Conservation (phyloP, 208 protist species). For the Naegleria gruberi region DNA sequence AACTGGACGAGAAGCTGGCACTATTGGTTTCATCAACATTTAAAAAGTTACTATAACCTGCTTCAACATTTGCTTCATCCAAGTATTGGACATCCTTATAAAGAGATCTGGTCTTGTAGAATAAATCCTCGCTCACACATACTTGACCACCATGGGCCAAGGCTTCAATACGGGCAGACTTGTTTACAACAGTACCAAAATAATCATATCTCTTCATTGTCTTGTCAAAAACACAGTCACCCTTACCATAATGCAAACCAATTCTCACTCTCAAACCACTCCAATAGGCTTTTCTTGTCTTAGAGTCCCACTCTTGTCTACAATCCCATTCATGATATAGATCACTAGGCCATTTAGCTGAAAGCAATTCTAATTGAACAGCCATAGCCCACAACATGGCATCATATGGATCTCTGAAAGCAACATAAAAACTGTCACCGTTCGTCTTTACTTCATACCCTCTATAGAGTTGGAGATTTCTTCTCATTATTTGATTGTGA, state of each 20-base stretch:
- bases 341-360: slow-evolving; percentile 29
- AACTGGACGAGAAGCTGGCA: neutral
- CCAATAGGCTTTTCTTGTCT: slow-evolving; percentile 24
- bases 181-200: neutral
- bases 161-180: neutral
- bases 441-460: slow-evolving; percentile 42
- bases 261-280: slow-evolving; percentile 47
- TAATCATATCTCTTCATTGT: neutral
- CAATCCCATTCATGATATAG: slow-evolving; percentile 13
- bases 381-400: slow-evolving; percentile 15
- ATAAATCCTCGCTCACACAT: neutral
- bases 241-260: slow-evolving; percentile 41
- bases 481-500: slow-evolving; percentile 31
- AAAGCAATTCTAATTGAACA: slow-evolving; percentile 30
- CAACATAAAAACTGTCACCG: slow-evolving; percentile 41
- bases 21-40: neutral
- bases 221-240: neutral
- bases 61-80: neutral
- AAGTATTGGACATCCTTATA: neutral
- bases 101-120: neutral
- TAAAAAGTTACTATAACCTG: neutral
- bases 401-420: neutral
- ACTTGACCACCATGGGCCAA: neutral
- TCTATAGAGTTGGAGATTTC: neutral
- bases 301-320: neutral